Percentiles rank a stretch among this genome's conserved stretches.
phyloP scores from a whole-genome alignment of 129 eudicot genomes.

The Silybum marianum region DNA sequence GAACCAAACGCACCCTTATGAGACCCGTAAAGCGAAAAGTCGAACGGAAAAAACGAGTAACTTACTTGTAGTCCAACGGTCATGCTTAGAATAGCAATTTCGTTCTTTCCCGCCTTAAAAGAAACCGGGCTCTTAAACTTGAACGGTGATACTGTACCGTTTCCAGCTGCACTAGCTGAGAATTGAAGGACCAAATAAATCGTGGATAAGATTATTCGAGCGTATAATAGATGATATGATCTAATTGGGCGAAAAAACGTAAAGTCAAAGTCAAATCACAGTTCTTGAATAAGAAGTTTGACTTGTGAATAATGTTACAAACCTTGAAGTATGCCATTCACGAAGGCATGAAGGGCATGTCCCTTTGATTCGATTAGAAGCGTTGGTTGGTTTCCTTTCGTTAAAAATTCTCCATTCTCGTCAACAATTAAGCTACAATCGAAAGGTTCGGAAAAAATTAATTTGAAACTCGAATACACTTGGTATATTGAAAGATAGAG shows the following conservation, averaged over 20 bases:
- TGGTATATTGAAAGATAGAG: not conserved
- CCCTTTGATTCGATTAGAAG: conserved; percentile 82
- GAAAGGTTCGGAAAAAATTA: not conserved
- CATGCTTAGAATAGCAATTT: conserved; percentile 88
- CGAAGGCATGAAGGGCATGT: conserved; percentile 82
- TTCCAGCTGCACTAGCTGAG: conserved; percentile 83
- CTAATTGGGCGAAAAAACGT: not conserved
- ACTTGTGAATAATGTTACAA: conserved; percentile 22
- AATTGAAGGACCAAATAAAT: conserved; percentile 19
- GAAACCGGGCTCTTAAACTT: conserved; percentile 51
- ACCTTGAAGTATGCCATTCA: conserved; percentile 85
- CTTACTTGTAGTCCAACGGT: conserved; percentile 85
- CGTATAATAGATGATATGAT: conserved; percentile 9
- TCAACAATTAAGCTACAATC: conserved; percentile 57
- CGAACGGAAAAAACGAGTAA: not conserved
- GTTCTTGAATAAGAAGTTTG: conserved; percentile 16
- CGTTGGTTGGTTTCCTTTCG: conserved; percentile 52
- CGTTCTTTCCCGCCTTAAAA: conserved; percentile 75
- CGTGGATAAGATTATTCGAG: conserved; percentile 6
- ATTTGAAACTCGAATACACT: not conserved
- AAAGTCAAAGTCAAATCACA: conserved; percentile 4
- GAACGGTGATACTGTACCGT: conserved; percentile 75
- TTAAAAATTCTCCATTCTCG: conserved; percentile 52
- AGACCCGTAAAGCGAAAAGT: not conserved
- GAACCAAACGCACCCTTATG: too few relatives aligned